Conservation (phyloP, 208 protist genomes). For the Trypanosoma cruzi region DNA sequence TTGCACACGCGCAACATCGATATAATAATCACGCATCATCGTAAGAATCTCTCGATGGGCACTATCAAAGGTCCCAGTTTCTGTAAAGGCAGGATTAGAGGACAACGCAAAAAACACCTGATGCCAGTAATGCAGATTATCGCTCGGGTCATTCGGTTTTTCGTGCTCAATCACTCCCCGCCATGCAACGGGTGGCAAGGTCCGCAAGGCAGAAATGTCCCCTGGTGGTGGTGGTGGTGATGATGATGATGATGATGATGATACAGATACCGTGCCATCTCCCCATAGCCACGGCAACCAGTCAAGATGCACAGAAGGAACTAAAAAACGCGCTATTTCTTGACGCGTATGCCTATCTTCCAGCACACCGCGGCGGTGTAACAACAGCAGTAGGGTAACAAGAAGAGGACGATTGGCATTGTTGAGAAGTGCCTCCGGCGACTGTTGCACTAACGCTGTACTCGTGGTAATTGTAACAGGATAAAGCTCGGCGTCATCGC, state of each 20-base stretch:
- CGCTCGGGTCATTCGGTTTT: slow-evolving; percentile 14
- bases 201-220: slow-evolving; percentile 29
- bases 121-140: slow-evolving; percentile 46
- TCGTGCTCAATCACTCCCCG: slow-evolving; percentile 3
- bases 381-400: slow-evolving; percentile 33
- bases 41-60: slow-evolving; percentile 29
- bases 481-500: background rate
- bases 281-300: slow-evolving; percentile 65
- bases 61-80: slow-evolving; percentile 4
- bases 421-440: slow-evolving; percentile 21
- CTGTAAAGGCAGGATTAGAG: slow-evolving; percentile 35
- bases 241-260: too few relatives aligned
- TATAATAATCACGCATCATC: slow-evolving; percentile 34
- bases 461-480: slow-evolving; percentile 22
- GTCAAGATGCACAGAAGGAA: slow-evolving; percentile 40
- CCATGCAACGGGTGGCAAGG: slow-evolving; percentile 15
- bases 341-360: slow-evolving; percentile 29
- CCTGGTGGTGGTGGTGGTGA: background rate
- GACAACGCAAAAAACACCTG: slow-evolving; percentile 48
- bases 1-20: slow-evolving; percentile 32
- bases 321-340: slow-evolving; percentile 40
- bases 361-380: slow-evolving; percentile 51
- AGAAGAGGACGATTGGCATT: slow-evolving; percentile 23
- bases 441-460: slow-evolving; percentile 19
- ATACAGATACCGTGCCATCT: background rate